Base-by-base conservation (phyloP, 345 rosid genomes). In the Hibiscus tridactylites region DNA sequence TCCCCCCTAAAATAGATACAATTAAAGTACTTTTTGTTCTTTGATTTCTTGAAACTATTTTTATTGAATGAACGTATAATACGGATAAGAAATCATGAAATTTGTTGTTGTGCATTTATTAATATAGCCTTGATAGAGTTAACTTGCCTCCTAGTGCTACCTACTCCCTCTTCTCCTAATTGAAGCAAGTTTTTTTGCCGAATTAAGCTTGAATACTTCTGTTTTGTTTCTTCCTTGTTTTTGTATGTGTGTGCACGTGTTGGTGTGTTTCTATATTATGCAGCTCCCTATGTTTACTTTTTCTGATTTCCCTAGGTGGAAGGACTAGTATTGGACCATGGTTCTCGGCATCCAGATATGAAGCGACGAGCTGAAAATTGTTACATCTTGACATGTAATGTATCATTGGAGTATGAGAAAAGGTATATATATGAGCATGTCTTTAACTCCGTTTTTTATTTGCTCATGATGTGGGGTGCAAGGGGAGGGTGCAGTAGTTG, bases 291-390 rank as follows among this genome's bases (percentile, higher is more conserved):
- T 19, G 33, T 50, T 47, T 56, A 37, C 21, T n/a, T 70, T 9
- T 49, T 26, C 6, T 58, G 0, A 53, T 74, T 17, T 50, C 37
- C 64, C 56, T 71, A 95, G 99, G 88, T 95, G 83, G 97, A 95
- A 78, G 99, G 99, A 71, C 96, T 95, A 73, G 99, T 95, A 59
- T 92, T 95, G 69, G 99, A 95, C 76, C 99, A 95, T 81, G 99
- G 98, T 72, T 95, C 99, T 24, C 89, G 82, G 62, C 62, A 58
- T 58, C 62, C 62, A 4, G 62, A 58, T 26, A 58, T 58, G 62
- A 58, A 58, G 62, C 85, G 99, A 9, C 86, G 91, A 68, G 97
- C 98, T 3, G 99, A 95, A 76, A 92, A 92, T 71, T 95, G 99
- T 78, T 83, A 86, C 76, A 95, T 95, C 75, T 81, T 95, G 80